Percentiles rank a stretch among this genome's conserved stretches.
Evolutionary conservation across 768 basidiomycete species (phyloP).

Genomic region (Mycena sanguinolenta): DNA sequence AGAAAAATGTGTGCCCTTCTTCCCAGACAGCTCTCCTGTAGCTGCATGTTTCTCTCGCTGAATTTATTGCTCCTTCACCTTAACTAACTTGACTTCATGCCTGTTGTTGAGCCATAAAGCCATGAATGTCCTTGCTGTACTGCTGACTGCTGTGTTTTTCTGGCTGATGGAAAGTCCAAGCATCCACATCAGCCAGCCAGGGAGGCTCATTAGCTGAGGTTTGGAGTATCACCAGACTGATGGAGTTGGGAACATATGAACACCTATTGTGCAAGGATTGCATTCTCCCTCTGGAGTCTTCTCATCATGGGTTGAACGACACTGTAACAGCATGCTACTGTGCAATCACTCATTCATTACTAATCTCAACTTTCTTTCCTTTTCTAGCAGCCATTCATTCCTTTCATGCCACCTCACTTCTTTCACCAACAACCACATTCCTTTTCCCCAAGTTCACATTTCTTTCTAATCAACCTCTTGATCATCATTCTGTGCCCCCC

Average conservation of each 20-base stretch:
- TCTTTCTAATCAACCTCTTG: no score
- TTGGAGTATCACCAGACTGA: not conserved
- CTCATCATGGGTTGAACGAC: constrained; percentile 9
- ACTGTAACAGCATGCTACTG: no score
- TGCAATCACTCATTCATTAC: no score
- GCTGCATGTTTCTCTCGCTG: not conserved
- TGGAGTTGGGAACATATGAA: not conserved
- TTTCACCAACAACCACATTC: no score
- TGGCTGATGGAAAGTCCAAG: not conserved
- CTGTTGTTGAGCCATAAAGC: constrained; percentile 1
- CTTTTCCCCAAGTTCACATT: no score
- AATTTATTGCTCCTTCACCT: not conserved
- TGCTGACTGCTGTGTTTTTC: constrained; percentile 18
- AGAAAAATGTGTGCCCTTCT: constrained; percentile 6
- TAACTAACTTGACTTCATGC: not conserved
- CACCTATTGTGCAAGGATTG: not conserved
- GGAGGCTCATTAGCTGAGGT: not conserved
- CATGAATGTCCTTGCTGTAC: not conserved
- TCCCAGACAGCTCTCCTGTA: not conserved
- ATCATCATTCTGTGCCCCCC: no score
- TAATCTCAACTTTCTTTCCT: no score
- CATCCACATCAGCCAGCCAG: not conserved
- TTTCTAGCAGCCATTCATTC: no score
- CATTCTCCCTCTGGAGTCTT: not conserved
- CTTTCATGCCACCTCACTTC: no score